Conservation (phyloP, 202 grass and related monocot species). For the Carex arenaria region DNA sequence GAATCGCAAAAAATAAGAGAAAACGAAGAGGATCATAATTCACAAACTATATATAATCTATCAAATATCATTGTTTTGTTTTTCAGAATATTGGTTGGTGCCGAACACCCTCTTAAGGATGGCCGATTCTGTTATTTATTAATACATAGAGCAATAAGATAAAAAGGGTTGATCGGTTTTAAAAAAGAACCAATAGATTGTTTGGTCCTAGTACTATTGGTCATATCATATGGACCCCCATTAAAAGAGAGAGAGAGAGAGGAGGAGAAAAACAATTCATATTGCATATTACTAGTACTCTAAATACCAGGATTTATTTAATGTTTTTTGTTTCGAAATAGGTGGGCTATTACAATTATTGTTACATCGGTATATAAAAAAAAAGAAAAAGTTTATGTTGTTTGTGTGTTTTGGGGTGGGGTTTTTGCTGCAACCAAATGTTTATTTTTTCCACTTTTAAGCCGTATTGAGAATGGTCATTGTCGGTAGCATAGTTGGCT, state of each 20-base stretch:
- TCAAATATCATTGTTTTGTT: neutral
- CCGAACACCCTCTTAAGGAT: too few species aligned
- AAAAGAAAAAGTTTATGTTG: too few species aligned
- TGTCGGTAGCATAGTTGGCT: too few species aligned
- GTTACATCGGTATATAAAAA: neutral
- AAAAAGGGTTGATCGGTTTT: neutral
- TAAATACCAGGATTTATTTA: neutral
- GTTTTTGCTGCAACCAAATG: too few species aligned
- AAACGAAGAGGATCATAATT: neutral
- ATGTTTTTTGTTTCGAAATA: neutral
- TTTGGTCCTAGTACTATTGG: neutral
- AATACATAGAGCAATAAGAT: neutral
- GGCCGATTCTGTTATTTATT: neutral
- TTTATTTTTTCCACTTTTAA: too few species aligned
- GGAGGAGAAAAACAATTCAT: neutral
- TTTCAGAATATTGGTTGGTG: neutral
- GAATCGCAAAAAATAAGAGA: too few species aligned
- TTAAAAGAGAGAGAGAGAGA: neutral
- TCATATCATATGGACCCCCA: neutral
- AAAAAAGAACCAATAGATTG: neutral
- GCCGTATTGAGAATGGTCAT: too few species aligned
- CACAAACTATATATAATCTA: too few species aligned
- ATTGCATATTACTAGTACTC: neutral
- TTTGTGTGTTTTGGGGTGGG: too few species aligned
- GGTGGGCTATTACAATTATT: too few species aligned